These are phyloP conservation scores for Taphrina flavorubra DNA, from an alignment of 1,139 yeast species.

Conservation along the genomic window DNA sequence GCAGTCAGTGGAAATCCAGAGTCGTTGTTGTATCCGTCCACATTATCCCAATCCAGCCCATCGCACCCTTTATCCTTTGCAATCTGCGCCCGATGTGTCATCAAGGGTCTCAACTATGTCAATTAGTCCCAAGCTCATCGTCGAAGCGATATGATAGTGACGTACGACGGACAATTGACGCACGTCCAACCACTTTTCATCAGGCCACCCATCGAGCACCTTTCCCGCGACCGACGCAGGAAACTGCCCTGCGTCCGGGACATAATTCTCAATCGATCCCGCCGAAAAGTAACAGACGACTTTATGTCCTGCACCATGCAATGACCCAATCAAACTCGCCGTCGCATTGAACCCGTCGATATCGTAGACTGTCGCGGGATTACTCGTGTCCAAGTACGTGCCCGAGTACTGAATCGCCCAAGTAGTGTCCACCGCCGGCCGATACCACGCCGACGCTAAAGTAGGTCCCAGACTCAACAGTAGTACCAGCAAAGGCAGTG, in stretches of 20 bases:
- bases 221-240: slow-evolving; percentile 43
- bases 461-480: neutral
- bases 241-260: slow-evolving; percentile 44
- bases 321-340: slow-evolving; percentile 31
- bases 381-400: slow-evolving; percentile 32
- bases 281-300: slow-evolving; percentile 47
- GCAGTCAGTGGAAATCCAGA: slow-evolving; percentile 44
- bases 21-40: slow-evolving; percentile 46
- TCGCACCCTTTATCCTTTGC: slow-evolving; percentile 46
- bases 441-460: slow-evolving; percentile 14
- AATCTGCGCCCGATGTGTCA: slow-evolving; percentile 44
- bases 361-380: slow-evolving; percentile 44
- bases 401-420: slow-evolving; percentile 24
- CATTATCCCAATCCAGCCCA: slow-evolving; percentile 47
- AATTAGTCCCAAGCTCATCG: neutral
- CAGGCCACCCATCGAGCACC: slow-evolving; percentile 46
- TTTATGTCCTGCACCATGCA: slow-evolving; percentile 42
- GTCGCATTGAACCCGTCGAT: slow-evolving; percentile 45
- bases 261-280: slow-evolving; percentile 45
- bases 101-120: slow-evolving; percentile 29
- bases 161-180: slow-evolving; percentile 43
- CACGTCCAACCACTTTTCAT: slow-evolving; percentile 45
- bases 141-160: neutral
- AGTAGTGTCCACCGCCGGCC: slow-evolving; percentile 12
- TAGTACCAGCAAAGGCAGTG: no score